Percentiles rank a stretch among this genome's conserved stretches.
These are phyloP conservation scores for Cubamyces lactineus DNA, from an alignment of 768 basidiomycete species.

Conservation along the genomic window DNA sequence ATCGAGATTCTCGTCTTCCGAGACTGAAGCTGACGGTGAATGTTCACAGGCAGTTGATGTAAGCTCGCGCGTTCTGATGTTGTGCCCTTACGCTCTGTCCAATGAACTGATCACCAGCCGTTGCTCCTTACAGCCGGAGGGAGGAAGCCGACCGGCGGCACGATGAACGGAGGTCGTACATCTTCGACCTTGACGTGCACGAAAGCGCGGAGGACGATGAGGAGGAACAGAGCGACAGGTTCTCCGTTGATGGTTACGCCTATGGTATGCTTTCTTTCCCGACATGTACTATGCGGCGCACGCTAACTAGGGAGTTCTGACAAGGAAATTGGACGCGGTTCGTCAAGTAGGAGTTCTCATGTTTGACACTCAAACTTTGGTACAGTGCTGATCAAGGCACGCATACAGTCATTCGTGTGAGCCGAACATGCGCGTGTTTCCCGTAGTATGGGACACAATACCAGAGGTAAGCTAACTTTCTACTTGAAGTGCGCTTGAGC, in stretches of 20 bases:
- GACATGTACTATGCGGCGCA: background rate
- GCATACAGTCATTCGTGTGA: conserved; percentile 64
- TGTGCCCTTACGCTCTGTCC: background rate
- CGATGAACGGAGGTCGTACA: conserved; percentile 46
- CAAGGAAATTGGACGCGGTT: conserved; percentile 80
- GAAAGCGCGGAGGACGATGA: conserved; percentile 46
- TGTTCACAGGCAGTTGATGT: conserved; percentile 49
- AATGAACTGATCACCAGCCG: background rate
- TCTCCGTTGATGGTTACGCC: conserved; percentile 58
- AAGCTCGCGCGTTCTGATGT: conserved; percentile 23
- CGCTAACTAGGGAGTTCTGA: background rate
- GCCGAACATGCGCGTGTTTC: conserved; percentile 60
- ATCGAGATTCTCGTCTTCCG: conserved; percentile 3
- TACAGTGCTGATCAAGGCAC: conserved; percentile 12
- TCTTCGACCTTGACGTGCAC: conserved; percentile 64
- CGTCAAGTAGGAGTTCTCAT: conserved; percentile 54
- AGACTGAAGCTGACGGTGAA: background rate
- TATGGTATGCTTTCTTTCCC: conserved; percentile 45
- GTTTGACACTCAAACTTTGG: background rate
- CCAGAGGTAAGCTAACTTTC: conserved; percentile 47
- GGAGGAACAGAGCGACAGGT: conserved; percentile 36
- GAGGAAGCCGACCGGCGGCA: conserved; percentile 44
- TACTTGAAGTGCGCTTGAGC: background rate
- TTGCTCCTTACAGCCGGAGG: conserved; percentile 41
- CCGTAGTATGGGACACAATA: conserved; percentile 65